Evolutionary conservation across 1,139 yeast genomes (phyloP).

Genomic region (Eremothecium sinecaudum): DNA sequence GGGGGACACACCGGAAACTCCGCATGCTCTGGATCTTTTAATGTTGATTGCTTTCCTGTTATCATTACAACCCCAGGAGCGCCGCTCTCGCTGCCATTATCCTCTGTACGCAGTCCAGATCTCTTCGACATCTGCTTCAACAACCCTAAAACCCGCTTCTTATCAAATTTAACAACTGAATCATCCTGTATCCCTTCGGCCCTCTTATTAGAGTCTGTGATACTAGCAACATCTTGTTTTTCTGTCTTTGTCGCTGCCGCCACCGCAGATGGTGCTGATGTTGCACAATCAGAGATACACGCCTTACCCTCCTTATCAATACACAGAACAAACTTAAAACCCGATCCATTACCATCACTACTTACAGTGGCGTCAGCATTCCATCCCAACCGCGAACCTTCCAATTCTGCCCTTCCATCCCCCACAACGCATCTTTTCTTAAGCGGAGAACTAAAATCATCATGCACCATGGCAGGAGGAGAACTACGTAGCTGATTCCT

Average conservation of each 20-base stretch:
- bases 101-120: no score
- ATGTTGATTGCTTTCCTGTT: neutral
- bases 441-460: slow-evolving; percentile 6
- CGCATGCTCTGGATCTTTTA: neutral
- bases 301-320: slow-evolving; percentile 25
- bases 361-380: slow-evolving; percentile 4
- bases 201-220: neutral
- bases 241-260: neutral
- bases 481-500: slow-evolving; percentile 15
- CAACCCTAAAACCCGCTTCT: slow-evolving; percentile 17
- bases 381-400: neutral
- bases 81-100: neutral
- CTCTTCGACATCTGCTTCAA: slow-evolving; percentile 17
- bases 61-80: neutral
- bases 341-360: neutral
- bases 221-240: neutral
- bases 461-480: slow-evolving; percentile 12
- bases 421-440: slow-evolving; percentile 8
- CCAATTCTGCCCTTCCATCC: neutral
- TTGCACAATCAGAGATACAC: slow-evolving; percentile 2
- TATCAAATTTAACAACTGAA: slow-evolving; percentile 13
- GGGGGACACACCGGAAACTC: slow-evolving; percentile 7
- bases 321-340: slow-evolving; percentile 17
- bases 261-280: neutral
- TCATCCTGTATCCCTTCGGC: neutral